A percentile compares a stretch with the other conserved stretches of the same genome.
phyloP scores from a whole-genome alignment of 2,329 filamentous ascomycete genomes.

The Colletotrichum sp. region DNA sequence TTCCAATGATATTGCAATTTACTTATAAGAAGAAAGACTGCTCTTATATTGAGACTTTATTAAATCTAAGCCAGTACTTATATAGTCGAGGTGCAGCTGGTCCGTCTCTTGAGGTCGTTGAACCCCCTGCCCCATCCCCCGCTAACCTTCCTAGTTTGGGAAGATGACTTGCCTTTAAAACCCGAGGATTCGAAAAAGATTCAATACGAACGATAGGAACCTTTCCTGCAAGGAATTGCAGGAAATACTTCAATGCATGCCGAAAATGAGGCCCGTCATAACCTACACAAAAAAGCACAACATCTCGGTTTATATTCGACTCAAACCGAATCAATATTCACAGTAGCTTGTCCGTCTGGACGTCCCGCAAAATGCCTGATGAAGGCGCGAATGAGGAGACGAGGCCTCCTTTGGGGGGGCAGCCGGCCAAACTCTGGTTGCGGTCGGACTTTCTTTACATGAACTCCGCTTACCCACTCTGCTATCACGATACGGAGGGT shows the following conservation, averaged over 20 bases:
- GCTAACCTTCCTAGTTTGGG: background rate
- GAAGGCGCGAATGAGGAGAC: background rate
- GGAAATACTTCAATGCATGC: background rate
- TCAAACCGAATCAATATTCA: background rate
- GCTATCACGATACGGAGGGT: background rate
- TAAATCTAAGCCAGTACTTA: background rate
- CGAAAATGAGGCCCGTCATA: background rate
- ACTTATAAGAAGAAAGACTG: background rate
- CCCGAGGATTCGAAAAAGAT: background rate
- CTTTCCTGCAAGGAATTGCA: background rate
- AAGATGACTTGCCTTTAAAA: background rate
- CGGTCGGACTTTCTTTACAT: background rate
- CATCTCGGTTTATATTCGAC: background rate
- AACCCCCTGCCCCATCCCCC: background rate
- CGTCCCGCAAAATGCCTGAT: background rate
- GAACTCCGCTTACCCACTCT: background rate
- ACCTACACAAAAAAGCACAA: background rate
- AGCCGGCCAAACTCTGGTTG: background rate
- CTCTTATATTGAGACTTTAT: background rate
- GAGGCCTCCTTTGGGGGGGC: background rate
- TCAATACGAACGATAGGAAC: accelerated
- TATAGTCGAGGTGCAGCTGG: background rate
- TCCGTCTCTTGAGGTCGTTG: background rate
- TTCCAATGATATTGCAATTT: background rate
- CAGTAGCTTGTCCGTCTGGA: background rate